Evolutionary conservation across 2,329 filamentous ascomycete genomes (phyloP).

Genomic region (Cyphellophora europaea): DNA sequence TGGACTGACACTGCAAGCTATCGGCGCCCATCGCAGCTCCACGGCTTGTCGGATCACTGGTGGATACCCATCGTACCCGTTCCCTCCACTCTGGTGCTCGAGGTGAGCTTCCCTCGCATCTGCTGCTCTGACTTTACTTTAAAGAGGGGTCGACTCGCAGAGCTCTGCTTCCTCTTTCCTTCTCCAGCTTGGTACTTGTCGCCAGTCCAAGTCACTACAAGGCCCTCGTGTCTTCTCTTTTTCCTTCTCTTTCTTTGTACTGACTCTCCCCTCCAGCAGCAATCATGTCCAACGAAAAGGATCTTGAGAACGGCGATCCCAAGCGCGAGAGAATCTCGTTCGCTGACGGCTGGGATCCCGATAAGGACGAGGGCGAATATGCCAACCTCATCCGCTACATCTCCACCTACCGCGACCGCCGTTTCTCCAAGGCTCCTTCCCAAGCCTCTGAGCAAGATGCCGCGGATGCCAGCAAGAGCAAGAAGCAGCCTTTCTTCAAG

Average conservation of each 20-base stretch:
- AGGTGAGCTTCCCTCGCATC: slow-evolving; percentile 16
- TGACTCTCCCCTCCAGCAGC: slow-evolving; percentile 19
- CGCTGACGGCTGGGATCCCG: slow-evolving; percentile 21
- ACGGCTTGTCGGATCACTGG: slow-evolving; percentile 20
- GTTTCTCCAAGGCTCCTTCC: slow-evolving; percentile 39
- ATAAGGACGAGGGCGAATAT: slow-evolving; percentile 47
- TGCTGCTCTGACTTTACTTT: slow-evolving; percentile 18
- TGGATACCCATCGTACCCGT: slow-evolving; percentile 16
- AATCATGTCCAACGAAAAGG: slow-evolving; percentile 20
- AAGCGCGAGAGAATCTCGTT: slow-evolving; percentile 21
- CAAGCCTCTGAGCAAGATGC: slow-evolving; percentile 28
- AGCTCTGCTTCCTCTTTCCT: slow-evolving; percentile 12
- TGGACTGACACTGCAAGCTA: slow-evolving; percentile 20
- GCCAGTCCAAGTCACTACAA: slow-evolving; percentile 4
- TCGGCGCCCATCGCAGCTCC: slow-evolving; percentile 14
- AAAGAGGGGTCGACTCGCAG: slow-evolving; percentile 19
- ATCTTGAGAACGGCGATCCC: slow-evolving; percentile 21
- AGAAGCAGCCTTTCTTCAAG: slow-evolving; percentile 50
- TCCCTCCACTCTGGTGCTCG: slow-evolving; percentile 15
- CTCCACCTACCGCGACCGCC: slow-evolving; percentile 53
- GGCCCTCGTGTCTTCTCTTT: slow-evolving; percentile 9
- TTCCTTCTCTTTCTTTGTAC: slow-evolving; percentile 15
- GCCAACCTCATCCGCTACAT: slow-evolving; percentile 58
- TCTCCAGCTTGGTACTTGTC: slow-evolving; percentile 20
- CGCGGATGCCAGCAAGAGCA: slow-evolving; percentile 30